Base-by-base conservation (phyloP, 2,329 filamentous ascomycete species). In the Monosporascus sp. region DNA sequence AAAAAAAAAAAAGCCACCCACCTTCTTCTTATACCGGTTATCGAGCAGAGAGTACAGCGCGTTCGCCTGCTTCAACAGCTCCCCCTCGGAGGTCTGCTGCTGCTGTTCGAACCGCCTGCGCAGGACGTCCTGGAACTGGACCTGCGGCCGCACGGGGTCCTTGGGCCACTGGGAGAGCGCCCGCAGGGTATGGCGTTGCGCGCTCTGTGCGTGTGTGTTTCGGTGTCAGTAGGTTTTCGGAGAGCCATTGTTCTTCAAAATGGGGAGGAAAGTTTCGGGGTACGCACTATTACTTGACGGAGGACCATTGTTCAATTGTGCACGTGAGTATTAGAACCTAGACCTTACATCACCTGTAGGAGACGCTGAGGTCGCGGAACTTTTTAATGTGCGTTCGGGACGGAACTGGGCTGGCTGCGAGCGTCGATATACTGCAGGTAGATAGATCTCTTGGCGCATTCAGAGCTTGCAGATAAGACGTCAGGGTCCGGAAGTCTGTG, bases 151-250 rank as follows among this genome's bases (percentile, higher is more conserved):
- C 45, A 88, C 75, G 54, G 74, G 72, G 63, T 87, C 84, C 62
- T 80, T 79, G 46, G 85, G 85, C 85, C 85, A 88, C 58, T 76
- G 75, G 53, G 77, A 72, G 52, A 84, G 72, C 27, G 76, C 75
- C 51, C 75, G 74, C 45, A 77, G 71, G 69, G 80, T 74, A 59
- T 77, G 76, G 60, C 70, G 72, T 56, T 73, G 72, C 38, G 70
- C 72, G 62, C 71, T 66, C 78, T 80, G 57, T 6, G 37, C 37
- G 41, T 37, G 24, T 26, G 49, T 58, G 55, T 56, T 31, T 44
- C 5, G 19, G 37, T 48, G 55, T 54, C 17, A 26, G 49, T 26
- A 24, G 24, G 27, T 7, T 8, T 49, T 49, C 24, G 17, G n/a
- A n/a, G 24, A 44, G 6, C 27, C 38, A 47, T 24, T 40, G 5